Evolutionary conservation across 2,329 filamentous ascomycete species (phyloP), one percentile per base, ranked within the genome.

Genomic region (Calonectria montana): DNA sequence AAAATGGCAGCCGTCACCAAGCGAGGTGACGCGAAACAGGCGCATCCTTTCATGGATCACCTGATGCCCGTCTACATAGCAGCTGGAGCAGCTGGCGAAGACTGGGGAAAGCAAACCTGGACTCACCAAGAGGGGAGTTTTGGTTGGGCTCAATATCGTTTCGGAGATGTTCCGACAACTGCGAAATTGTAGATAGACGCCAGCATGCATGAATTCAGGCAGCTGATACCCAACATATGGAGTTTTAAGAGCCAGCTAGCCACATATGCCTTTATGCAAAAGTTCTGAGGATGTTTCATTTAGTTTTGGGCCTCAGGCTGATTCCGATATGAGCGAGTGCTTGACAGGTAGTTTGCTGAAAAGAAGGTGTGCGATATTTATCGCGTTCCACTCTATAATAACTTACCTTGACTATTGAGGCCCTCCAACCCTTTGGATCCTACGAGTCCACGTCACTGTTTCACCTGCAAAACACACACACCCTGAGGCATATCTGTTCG

Each of bases 21-120:
- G 71, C 79, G 87, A 37, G 83, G 84, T 0, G 86, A 88, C 66
- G 87, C 87, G 7, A 83, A 79, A 57, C 83, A 87, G 74, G 86
- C 87, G 1, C 87, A 88, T 53, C 87, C 87, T 53, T 84, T 81
- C 57, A 87, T 88, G 81, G 87, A 88, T 57, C 87, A 88, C 50
- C 73, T 88, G 13, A 87, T 88, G 86, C 87, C 87, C 0, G 78
- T 87, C 0, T 85, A 86, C 50, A 83, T 88, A 18, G 81, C 84
- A 0, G 87, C 86, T 1, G 87, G 87, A 0, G 86, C 86, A 0
- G 86, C 85, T 0, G 83, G 84, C 0, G 81, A 84, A 7, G 86
- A 87, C 47, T 72, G 65, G 47, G 86, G 85, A 0, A 83, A 81
- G 73, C 83, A 84, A 76, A 82, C 82, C 16, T 88, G 86, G 86